A percentile compares a stretch with the other conserved stretches of the same genome.
Conservation (phyloP, 2,329 filamentous ascomycete genomes). For the Sphaerulina vaccinii region DNA sequence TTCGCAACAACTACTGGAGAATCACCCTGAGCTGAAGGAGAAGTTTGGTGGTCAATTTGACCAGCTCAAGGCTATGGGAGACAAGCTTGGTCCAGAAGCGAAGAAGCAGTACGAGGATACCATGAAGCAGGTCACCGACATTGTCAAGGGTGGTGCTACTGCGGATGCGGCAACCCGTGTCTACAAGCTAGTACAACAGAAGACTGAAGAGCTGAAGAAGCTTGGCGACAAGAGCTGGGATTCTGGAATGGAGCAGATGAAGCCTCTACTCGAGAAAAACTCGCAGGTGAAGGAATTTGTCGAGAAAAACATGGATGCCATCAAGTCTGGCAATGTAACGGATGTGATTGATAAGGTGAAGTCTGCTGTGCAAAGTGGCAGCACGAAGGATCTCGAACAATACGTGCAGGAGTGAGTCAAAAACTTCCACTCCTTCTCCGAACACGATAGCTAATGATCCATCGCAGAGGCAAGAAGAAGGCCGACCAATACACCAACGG, state of each 20-base stretch:
- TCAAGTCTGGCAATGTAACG: conserved; percentile 66
- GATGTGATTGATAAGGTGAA: conserved; percentile 65
- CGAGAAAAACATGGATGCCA: conserved; percentile 65
- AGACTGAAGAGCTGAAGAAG: conserved; percentile 64
- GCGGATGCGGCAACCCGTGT: conserved; percentile 55
- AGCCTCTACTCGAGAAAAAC: conserved; percentile 72
- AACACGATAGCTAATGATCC: conserved; percentile 1
- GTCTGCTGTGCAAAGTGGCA: conserved; percentile 60
- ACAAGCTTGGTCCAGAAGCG: conserved; percentile 70
- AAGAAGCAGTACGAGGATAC: conserved; percentile 74
- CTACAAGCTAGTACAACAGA: conserved; percentile 66
- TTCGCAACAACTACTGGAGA: conserved; percentile 64
- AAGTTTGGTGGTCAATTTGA: conserved; percentile 67
- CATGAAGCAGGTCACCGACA: conserved; percentile 64
- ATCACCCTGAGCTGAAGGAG: conserved; percentile 71
- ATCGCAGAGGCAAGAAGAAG: conserved; percentile 52
- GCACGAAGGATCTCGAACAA: conserved; percentile 58
- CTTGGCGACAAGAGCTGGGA: conserved; percentile 69
- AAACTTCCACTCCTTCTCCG: not conserved
- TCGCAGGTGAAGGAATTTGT: conserved; percentile 71
- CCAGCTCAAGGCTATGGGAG: conserved; percentile 66
- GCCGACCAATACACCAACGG: conserved; percentile 52
- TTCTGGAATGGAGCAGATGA: conserved; percentile 66
- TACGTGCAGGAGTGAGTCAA: conserved; percentile 54
- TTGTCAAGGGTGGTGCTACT: conserved; percentile 62